Conservation (phyloP, 2,329 filamentous ascomycete species). For the Akanthomyces lecanii region DNA sequence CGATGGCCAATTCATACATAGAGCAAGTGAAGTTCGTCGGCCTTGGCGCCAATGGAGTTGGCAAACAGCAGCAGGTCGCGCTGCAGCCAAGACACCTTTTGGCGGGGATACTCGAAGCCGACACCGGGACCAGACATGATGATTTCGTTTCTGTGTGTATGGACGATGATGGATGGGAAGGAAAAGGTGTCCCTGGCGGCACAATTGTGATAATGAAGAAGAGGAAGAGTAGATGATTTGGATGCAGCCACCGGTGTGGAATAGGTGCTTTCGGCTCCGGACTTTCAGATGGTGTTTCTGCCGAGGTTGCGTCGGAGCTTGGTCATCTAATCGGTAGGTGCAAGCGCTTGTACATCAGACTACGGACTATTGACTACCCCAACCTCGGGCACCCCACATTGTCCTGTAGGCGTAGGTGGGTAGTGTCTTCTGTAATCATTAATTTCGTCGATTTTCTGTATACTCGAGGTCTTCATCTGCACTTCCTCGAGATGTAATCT, state of each 20-base stretch:
- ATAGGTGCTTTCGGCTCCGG: conserved; percentile 4
- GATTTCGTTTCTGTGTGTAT: not conserved
- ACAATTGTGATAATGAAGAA: not conserved
- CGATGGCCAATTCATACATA: conserved; percentile 56
- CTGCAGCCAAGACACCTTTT: conserved; percentile 79
- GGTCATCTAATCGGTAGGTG: no score
- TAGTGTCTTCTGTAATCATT: no score
- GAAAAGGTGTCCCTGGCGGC: not conserved
- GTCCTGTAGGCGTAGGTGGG: no score
- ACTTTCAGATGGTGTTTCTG: conserved; percentile 10
- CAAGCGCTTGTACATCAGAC: no score
- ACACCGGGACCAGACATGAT: conserved; percentile 48
- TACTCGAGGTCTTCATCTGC: no score
- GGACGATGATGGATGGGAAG: not conserved
- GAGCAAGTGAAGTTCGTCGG: conserved; percentile 89
- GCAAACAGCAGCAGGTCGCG: conserved; percentile 87
- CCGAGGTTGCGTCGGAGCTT: conserved; percentile 12
- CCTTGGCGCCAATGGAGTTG: conserved; percentile 77
- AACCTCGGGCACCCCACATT: no score
- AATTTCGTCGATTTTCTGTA: no score
- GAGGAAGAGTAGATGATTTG: not conserved
- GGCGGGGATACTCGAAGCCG: conserved; percentile 75
- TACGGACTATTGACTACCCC: no score
- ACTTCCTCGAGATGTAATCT: no score
- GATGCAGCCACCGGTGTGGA: not conserved